Evolutionary conservation across 1,284 basidiomycete species (phyloP), one percentile per base, ranked within the genome.

Genomic region (Fomitopsis betulina): DNA sequence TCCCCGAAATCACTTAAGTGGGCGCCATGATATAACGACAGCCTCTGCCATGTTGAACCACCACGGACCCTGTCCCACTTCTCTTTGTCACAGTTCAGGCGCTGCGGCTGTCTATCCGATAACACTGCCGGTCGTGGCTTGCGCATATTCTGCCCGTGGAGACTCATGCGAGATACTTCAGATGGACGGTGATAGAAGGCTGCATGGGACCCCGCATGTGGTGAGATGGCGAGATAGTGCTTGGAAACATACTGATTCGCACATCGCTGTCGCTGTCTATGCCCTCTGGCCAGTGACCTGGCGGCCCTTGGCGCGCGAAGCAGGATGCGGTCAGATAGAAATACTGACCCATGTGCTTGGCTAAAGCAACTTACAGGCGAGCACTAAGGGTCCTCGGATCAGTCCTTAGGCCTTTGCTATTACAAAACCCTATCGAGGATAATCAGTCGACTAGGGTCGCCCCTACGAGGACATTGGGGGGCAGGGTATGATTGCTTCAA

Each of bases 351-450:
- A 51, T 27, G 49, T n/a, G n/a, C 49, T 15, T 35, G 49, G 10
- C 5, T 15, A 27, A 17, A 9, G 6, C n/a, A n/a, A n/a, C n/a
- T n/a, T 51, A 35, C 49, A 32, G 35, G 49, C 33, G 49, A 51
- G 49, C 35, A 37, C 12, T 23, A 51, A 51, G 49, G 49, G 49
- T 51, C 49, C 32, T 35, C 49, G 49, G 49, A 51, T 51, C 49
- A 51, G 49, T 32, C 49, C 49, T 51, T 33, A 35, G 49, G 32
- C 30, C 35, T 51, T 51, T 33, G 32, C 33, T 2, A 27, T 37
- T 30, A 47, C n/a, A 37, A 32, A 51, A 51, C 32, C 33, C 49
- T 51, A 51, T 51, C 49, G 49, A 51, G 49, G 49, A 33, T 37
- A 51, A 51, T 51, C 49, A 51, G 49, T 51, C n/a, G 30, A 12